phyloP scores from a whole-genome alignment of 1,139 yeast species.

The Suhomyces chickasaworum region DNA sequence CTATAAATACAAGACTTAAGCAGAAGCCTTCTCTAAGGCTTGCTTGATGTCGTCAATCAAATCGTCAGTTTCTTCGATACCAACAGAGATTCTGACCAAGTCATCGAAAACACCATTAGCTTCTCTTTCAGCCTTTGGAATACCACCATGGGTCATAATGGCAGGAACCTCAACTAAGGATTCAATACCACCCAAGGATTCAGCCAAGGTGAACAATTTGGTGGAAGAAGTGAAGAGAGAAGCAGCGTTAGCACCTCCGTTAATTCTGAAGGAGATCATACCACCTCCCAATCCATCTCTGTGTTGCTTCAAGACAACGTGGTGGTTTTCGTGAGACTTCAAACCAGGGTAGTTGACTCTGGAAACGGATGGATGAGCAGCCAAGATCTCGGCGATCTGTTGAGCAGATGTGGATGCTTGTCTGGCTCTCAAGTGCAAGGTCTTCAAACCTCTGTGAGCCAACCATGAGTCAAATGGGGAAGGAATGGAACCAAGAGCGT shows the following conservation, averaged over 20 bases:
- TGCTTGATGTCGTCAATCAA: conserved; percentile 71
- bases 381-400: conserved; percentile 69
- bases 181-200: conserved; percentile 89
- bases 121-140: conserved; percentile 79
- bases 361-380: conserved; percentile 51
- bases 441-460: conserved; percentile 90
- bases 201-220: conserved; percentile 81
- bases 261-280: conserved; percentile 84
- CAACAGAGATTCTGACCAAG: conserved; percentile 80
- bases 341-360: conserved; percentile 85
- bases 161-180: conserved; percentile 88
- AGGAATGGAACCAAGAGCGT: conserved; percentile 87
- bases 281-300: conserved; percentile 89
- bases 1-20: conserved; percentile 9
- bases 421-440: conserved; percentile 77
- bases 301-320: conserved; percentile 71
- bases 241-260: conserved; percentile 81
- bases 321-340: conserved; percentile 62
- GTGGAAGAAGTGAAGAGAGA: conserved; percentile 72
- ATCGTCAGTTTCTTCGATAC: conserved; percentile 84
- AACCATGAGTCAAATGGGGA: conserved; percentile 92
- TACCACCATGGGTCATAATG: conserved; percentile 91
- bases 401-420: conserved; percentile 70
- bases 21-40: conserved; percentile 52
- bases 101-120: conserved; percentile 81